A percentile compares a stretch with the other conserved stretches of the same genome.
These are phyloP conservation scores for Fusarium subglutinans DNA, from an alignment of 2,329 filamentous ascomycete genomes.

Conservation along the genomic window DNA sequence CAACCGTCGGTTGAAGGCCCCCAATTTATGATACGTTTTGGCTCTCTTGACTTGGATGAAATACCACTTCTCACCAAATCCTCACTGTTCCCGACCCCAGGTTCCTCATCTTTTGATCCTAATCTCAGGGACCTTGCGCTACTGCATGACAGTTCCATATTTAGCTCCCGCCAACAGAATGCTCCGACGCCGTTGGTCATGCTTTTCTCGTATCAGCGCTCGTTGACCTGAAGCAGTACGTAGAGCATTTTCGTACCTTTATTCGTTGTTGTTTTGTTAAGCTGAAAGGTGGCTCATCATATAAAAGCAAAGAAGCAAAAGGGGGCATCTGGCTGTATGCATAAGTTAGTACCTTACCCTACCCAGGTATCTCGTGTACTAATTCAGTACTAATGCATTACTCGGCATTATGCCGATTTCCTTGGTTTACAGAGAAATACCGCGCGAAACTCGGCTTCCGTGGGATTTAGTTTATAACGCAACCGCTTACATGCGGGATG, in stretches of 20 bases:
- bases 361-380: not conserved
- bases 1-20: not conserved
- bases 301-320: not conserved
- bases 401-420: not conserved
- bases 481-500: not conserved
- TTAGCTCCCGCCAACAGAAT: conserved; percentile 31
- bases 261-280: not conserved
- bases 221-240: not conserved
- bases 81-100: conserved; percentile 7
- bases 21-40: not conserved
- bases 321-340: not conserved
- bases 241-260: not conserved
- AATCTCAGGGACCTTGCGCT: conserved; percentile 24
- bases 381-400: not conserved
- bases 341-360: not conserved
- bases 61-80: not conserved
- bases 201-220: conserved; percentile 9
- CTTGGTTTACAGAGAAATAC: not conserved
- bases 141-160: conserved; percentile 38
- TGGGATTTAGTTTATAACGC: not conserved
- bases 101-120: conserved; percentile 8
- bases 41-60: not conserved
- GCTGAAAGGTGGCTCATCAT: not conserved
- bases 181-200: conserved; percentile 5
- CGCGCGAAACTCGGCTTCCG: not conserved